Evolutionary conservation across 2,329 filamentous ascomycete genomes (phyloP), one percentile per base, ranked within the genome.

Genomic region (Waltergamsia citrina): DNA sequence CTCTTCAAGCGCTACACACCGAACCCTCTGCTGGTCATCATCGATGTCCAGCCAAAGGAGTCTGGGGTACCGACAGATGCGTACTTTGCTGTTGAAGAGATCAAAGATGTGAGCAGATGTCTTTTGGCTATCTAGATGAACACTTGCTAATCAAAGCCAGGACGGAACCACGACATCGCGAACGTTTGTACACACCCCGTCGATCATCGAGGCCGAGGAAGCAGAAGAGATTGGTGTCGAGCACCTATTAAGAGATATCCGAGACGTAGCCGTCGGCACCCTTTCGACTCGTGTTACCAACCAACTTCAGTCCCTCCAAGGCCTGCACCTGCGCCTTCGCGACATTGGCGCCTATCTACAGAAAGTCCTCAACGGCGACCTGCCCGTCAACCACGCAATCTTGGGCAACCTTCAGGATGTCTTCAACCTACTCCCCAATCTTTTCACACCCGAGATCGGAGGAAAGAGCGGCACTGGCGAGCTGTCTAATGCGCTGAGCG

Each of bases 1-100:
- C 77, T 98, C 39, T 96, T 98, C 77, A 98, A 98, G 72, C 78
- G 88, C 68, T 98, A 98, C 68, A 95, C 88, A 34, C 86, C 92
- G 15, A 94, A 96, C 54, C 92, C 92, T 33, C 69, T 98, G 46
- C 74, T 98, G 34, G 90, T 96, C 55, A 98, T 98, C 60, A 88
- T 98, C 48, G 92, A 98, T 56, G 92, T 98, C 42, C 90, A 96
- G 62, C 90, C 92, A 17, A 95, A 95, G 65, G 90, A 96, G 63
- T 85, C 94, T 15, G 92, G 92, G 41, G 92, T 98, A 35, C 92
- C 92, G 15, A 98, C 92, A 33, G 92, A 98, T 65, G 92, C 92
- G 31, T 98, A 98, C 68, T 98, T 98, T 67, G 92, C 92, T 5
- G 86, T 98, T 32, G 92, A 98, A 54, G 92, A 98, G 69, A 98